These are phyloP conservation scores for Rubia balearica DNA, from an alignment of 305 asterid species.

Conservation along the genomic window DNA sequence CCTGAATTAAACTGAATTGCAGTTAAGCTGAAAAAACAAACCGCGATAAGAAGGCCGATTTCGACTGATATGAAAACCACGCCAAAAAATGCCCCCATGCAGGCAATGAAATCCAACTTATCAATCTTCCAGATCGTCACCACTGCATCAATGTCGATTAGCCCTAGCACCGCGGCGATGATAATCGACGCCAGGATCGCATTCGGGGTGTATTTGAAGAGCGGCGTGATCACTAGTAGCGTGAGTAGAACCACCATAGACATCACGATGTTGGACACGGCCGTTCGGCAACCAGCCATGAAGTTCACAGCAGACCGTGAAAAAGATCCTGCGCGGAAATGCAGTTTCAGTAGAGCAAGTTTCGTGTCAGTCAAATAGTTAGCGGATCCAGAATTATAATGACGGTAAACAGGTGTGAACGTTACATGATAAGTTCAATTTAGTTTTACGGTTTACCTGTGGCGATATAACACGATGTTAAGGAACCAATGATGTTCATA, in stretches of 20 bases:
- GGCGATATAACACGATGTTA: conserved; percentile 67
- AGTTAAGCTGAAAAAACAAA: conserved; percentile 3
- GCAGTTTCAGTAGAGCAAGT: too few relatives aligned
- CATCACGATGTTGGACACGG: conserved; percentile 63
- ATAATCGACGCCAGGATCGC: conserved; percentile 61
- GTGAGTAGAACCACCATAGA: conserved; percentile 47
- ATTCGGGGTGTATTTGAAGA: conserved; percentile 57
- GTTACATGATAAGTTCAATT: too few relatives aligned
- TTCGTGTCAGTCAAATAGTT: background rate
- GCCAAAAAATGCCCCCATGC: conserved; percentile 75
- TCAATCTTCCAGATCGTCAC: conserved; percentile 60
- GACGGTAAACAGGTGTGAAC: too few relatives aligned
- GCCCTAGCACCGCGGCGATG: conserved; percentile 54
- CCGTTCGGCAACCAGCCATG: conserved; percentile 64
- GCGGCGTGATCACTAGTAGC: conserved; percentile 48
- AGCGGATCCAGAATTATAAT: background rate
- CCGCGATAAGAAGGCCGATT: conserved; percentile 56
- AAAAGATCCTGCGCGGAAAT: conserved; percentile 42
- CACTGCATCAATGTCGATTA: conserved; percentile 44
- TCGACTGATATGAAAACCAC: conserved; percentile 55
- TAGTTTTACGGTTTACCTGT: conserved; percentile 32
- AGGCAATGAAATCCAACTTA: conserved; percentile 59
- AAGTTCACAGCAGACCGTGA: conserved; percentile 65
- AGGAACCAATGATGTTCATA: conserved; percentile 58
- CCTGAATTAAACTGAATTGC: background rate